phyloP scores from a whole-genome alignment of 305 asterid species.

The Vinca major region DNA sequence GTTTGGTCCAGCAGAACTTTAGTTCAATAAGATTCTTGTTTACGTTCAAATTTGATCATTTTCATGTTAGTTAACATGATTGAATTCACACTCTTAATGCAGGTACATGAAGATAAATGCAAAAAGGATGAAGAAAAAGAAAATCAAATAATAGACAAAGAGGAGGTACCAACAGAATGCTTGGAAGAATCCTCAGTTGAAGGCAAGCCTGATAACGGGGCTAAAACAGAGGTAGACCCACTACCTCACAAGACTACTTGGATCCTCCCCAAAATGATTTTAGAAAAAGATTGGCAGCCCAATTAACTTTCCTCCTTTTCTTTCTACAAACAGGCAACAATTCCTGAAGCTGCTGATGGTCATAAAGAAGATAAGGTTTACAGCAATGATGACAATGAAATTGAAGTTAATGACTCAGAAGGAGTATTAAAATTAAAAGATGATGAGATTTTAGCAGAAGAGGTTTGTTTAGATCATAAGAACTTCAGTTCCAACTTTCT shows the following conservation, averaged over 20 bases:
- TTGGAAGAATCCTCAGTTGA: conserved; percentile 8
- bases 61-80: background rate
- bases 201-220: conserved; percentile 10
- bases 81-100: background rate
- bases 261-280: background rate
- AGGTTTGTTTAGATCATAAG: background rate
- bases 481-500: background rate
- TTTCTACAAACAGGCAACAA: conserved; percentile 17
- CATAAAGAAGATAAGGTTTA: background rate
- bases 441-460: background rate
- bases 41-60: background rate
- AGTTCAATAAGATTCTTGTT: background rate
- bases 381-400: background rate
- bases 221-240: conserved; percentile 4
- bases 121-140: conserved; percentile 14
- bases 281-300: too few relatives aligned
- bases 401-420: background rate
- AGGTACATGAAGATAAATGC: conserved; percentile 1
- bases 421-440: background rate
- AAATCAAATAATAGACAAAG: conserved; percentile 11
- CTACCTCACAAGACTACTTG: background rate
- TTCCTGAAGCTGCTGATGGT: conserved; percentile 8
- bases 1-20: background rate
- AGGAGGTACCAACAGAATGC: conserved; percentile 7
- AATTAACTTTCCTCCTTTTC: background rate